Base-by-base conservation (phyloP, 768 basidiomycete species). In the Amanita pallidorosea region DNA sequence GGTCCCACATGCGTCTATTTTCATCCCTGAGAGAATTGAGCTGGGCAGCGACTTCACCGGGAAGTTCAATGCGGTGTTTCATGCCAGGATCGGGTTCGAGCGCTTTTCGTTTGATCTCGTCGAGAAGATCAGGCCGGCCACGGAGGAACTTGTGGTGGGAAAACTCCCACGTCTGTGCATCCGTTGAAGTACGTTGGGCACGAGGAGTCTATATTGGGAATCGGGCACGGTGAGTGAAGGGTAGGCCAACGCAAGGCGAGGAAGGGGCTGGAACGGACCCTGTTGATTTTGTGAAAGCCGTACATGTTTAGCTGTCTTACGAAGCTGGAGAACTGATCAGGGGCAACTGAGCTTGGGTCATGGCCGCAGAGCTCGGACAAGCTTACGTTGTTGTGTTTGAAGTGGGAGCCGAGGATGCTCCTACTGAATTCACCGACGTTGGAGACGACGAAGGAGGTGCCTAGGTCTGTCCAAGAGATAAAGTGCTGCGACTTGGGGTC, bases 231-330 rank as follows among this genome's bases (percentile, higher is more conserved):
- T 48, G 51, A 40, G 37, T 25, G 31, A 37, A 18, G 46, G 41
- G 42, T 50, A 31, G 44, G 34, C 23, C 34, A 53, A 55, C 53
- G 29, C 15, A 18, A 52, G 52, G 35, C 35, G 49, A 44, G 25
- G 45, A 22, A 9, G 36, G 53, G 45, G 45, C 36, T 25, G 13
- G 51, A 11, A 71, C 78, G 54, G 52, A 88, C 85, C 67, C 88
- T 76, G 64, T 91, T 91, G 67, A 89, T 89, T 69, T 94, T 94
- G 70, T 91, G 89, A 66, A 94, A 95, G 23, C 90, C 91, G 60
- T 93, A 95, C 88, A 94, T 94, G 74, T 95, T 94, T 56, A 94
- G 76, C 63, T 95, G 92, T 56, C 93, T 82, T 49, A 94, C 90
- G 63, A 96, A 95, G 60, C 87, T 89, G 11, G 88, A 90, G 65